Evolutionary conservation across 306 rosid genomes (phyloP), one percentile per base, ranked within the genome.

Genomic region (Trifolium subterraneum): DNA sequence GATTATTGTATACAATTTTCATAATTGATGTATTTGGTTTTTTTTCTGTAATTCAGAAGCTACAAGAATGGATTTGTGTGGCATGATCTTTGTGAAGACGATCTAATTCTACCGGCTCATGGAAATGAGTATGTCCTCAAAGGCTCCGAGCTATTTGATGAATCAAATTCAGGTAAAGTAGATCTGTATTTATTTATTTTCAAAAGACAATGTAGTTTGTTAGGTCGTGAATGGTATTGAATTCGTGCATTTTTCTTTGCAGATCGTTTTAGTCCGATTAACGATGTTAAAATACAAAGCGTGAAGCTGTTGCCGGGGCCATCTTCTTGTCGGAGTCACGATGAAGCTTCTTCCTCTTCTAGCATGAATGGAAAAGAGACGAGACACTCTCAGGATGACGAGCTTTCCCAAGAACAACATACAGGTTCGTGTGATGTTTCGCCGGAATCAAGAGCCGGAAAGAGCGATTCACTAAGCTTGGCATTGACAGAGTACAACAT

Each of bases 61-160:
- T 95, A 90, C 88, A 95, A 90, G 87, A 89, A 68, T 70, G 99
- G 98, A 58, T 95, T 86, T 80, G 97, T 95, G 74, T 95, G 99
- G 99, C 98, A 92, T 80, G 99, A 95, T 85, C 97, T 95, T 5
- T 77, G 84, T 60, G 98, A 90, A 82, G 92, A 88, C 73, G 99
- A 95, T 79, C 71, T 87, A 38, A 92, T 95, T 83, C 88, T 84
- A 63, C 95, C 97, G 1, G 93, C 99, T 20, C 98, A 95, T 78
- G 99, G 96, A 79, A 92, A 85, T 25, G 99, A 95, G 81, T 95
- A 90, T 48, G 98, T 95, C 47, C 99, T 95, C 71, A 95, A 95
- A 78, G 99, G 98, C n/a, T 95, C 99, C 2, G 99, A 95, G 88
- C 92, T 95, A 72, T 90, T 95, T 74, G 99, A 90, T 41, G 99